Evolutionary conservation across 805 yeast species (phyloP).

Genomic region (Scheffersomyces ergatensis): DNA sequence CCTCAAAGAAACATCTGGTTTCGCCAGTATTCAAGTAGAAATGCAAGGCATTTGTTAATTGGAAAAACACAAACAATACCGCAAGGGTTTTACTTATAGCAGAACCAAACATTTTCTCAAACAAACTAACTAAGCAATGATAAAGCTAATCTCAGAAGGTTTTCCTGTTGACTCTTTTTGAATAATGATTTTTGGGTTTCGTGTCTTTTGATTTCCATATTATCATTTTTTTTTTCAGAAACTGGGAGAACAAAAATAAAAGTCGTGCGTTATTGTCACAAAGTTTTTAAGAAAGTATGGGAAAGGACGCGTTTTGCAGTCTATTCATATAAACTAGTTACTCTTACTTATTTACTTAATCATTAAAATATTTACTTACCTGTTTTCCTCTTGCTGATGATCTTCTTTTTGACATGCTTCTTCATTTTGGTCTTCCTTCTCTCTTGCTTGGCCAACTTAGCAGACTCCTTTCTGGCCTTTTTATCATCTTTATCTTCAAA

Average conservation of each 20-base stretch:
- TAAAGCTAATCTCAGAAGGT: no score
- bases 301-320: no score
- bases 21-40: constrained; percentile 77
- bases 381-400: constrained; percentile 66
- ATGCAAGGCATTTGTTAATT: constrained; percentile 53
- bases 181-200: no score
- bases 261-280: no score
- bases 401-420: constrained; percentile 28
- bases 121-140: no score
- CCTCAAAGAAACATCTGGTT: constrained; percentile 80
- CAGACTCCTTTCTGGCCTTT: constrained; percentile 38
- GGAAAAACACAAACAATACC: constrained; percentile 11
- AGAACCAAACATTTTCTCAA: constrained; percentile 8
- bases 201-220: constrained; percentile 1
- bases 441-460: constrained; percentile 28
- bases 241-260: no score
- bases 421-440: constrained; percentile 40
- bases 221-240: background rate
- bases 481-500: constrained; percentile 52
- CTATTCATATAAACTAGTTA: no score
- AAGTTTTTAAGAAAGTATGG: no score
- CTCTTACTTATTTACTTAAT: no score
- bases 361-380: constrained; percentile 3
- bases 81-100: constrained; percentile 1
- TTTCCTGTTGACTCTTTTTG: background rate